Evolutionary conservation across 805 yeast species (phyloP), one percentile per base, ranked within the genome.

Genomic region (Naumovozyma baii): DNA sequence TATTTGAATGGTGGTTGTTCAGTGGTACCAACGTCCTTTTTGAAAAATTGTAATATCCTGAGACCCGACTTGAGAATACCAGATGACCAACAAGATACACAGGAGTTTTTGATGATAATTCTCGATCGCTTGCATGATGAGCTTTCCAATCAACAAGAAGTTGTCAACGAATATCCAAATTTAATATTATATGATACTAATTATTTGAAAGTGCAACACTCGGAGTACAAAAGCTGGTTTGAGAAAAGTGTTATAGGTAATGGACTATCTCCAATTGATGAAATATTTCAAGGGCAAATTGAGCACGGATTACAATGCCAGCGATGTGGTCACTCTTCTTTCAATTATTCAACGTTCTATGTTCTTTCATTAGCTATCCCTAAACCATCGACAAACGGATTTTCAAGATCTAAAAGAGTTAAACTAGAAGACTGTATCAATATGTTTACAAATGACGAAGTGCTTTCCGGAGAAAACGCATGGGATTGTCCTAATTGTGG

Each of bases 401-500:
- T 55, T 36, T 47, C 54, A 1, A 51, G 50, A 32, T 39, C 45
- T n/a, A 62, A 62, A 35, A 61, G 61, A 36, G 59, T 62, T 12
- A 66, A 70, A 37, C 57, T 83, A 39, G 75, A 80, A 34, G 85
- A 81, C 41, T 76, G 87, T 48, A 71, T 83, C 33, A 61, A 67
- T 25, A 67, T 77, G 52, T 81, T 74, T 52, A 74, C 83, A 0
- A 66, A 69, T 39, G 78, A 76, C 42, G 94, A 83, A 55, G 67
- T 77, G 3, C 59, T 83, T 38, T 67, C 69, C 5, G 81, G 85
- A 18, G 88, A 79, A 5, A 82, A 83, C 60, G 84, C 92, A 1
- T 83, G 94, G 94, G 74, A 79, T 46, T 83, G 94, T 64, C 88
- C 92, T 5, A 73, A 76, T 39, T 83, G 94, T 62, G 57, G 58